phyloP scores from a whole-genome alignment of 23 red algal species.

The Gracilaria caudata region DNA sequence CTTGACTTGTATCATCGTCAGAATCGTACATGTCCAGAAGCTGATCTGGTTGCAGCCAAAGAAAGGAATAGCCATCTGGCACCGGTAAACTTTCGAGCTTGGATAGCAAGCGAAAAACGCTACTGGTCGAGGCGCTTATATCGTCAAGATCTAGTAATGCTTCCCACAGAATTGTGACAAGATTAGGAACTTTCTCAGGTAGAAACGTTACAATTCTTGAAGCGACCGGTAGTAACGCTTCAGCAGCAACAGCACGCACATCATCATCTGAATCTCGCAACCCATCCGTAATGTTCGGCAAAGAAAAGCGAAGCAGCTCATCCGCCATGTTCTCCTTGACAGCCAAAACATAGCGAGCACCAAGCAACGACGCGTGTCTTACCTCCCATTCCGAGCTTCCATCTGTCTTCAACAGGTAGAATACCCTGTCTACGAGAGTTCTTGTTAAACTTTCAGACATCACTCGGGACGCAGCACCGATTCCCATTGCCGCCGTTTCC shows the following conservation, averaged over 20 bases:
- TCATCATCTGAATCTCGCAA: conserved; percentile 87
- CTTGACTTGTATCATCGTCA: conserved; percentile 6
- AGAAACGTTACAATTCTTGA: conserved; percentile 36
- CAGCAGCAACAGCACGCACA: conserved; percentile 83
- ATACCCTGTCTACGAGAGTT: conserved; percentile 49
- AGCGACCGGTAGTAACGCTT: conserved; percentile 72
- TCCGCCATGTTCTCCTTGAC: conserved; percentile 68
- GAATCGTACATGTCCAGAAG: conserved; percentile 32
- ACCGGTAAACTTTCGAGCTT: conserved; percentile 43
- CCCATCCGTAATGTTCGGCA: conserved; percentile 49
- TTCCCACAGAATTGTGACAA: conserved; percentile 77
- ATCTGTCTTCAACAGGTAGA: conserved; percentile 58
- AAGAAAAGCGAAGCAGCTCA: conserved; percentile 55
- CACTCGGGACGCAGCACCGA: conserved; percentile 65
- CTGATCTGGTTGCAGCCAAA: conserved; percentile 62
- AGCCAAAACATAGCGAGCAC: conserved; percentile 85
- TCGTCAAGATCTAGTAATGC: conserved; percentile 83
- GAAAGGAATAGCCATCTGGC: conserved; percentile 35
- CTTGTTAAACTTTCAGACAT: conserved; percentile 44
- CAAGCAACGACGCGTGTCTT: conserved; percentile 86
- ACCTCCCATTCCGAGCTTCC: conserved; percentile 79
- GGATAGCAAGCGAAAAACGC: conserved; percentile 66
- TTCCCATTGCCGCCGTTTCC: conserved; percentile 93
- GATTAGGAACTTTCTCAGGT: conserved; percentile 31
- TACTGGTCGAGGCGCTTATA: conserved; percentile 82